Evolutionary conservation across 2,329 filamentous ascomycete species (phyloP), one percentile per base, ranked within the genome.

Genomic region (Aspergillus neotritici): DNA sequence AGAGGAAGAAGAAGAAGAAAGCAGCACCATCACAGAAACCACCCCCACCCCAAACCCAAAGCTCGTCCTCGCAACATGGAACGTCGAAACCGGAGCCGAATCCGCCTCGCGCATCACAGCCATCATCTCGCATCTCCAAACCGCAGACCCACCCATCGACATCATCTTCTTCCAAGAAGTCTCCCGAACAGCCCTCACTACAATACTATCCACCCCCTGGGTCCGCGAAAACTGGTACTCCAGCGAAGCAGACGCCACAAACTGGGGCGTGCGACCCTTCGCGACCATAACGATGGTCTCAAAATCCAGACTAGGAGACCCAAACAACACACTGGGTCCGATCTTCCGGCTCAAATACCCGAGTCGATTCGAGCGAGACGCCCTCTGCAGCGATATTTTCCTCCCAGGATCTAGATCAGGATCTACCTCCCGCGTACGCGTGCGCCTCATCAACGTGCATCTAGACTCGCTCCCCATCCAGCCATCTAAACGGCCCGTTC

Each of bases 371-470:
- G 17, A 13, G 34, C 16, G 34, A 34, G 34, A 39, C 33, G 47
- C 41, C 2, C 43, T 53, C 2, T 48, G 43, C 9, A 44, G 44
- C 31, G 49, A 50, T 33, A 16, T 50, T 5, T 52, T 50, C 11
- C 8, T 43, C 33, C 33, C 38, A 15, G 41, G 37, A 10, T 25
- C 36, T 14, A 32, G 11, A 31, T 31, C 38, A 14, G 38, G 37
- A 8, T 17, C 36, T 13, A 31, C 12, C 2, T 41, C 29, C 16
- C 49, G 50, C 25, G 38, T 62, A 15, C 60, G 60, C 6, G 38
- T 62, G 16, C 60, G 60, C 6, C 55, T 70, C n/a, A 41, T 65
- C 41, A 70, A 71, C 28, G 63, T 71, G 10, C 66, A 71, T 40
- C 54, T 71, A 7, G 65, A 71, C 46, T 69, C 63, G 1, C 56